A percentile compares a stretch with the other conserved stretches of the same genome.
Conservation (phyloP, 2,329 filamentous ascomycete genomes). For the Diaporthe australafricana region DNA sequence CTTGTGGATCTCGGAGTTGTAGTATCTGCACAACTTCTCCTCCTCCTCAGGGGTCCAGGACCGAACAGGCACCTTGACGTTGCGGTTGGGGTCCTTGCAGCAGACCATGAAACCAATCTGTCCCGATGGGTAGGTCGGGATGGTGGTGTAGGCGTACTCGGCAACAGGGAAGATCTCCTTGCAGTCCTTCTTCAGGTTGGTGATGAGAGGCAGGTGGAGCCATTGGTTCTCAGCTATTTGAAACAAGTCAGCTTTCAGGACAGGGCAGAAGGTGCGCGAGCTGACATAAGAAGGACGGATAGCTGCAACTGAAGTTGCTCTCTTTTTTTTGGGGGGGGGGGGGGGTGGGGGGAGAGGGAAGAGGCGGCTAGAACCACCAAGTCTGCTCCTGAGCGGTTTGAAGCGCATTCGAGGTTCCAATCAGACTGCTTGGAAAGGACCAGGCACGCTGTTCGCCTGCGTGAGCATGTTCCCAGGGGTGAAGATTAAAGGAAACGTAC, state of each 20-base stretch:
- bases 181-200: slow-evolving; percentile 96
- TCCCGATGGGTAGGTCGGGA: slow-evolving; percentile 97
- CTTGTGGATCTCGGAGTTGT: slow-evolving; percentile 96
- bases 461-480: slow-evolving; percentile 42
- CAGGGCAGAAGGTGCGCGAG: background rate
- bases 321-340: background rate
- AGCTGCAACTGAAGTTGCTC: background rate
- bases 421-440: slow-evolving; percentile 36
- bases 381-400: slow-evolving; percentile 7
- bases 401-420: slow-evolving; percentile 31
- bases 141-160: slow-evolving; percentile 99
- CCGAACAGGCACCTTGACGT: slow-evolving; percentile 88
- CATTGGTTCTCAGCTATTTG: slow-evolving; percentile 94
- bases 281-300: background rate
- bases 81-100: slow-evolving; percentile 88
- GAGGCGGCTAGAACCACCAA: background rate
- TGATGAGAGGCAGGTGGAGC: slow-evolving; percentile 95
- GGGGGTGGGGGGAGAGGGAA: background rate
- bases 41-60: slow-evolving; percentile 88
- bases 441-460: slow-evolving; percentile 50
- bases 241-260: slow-evolving; percentile 17
- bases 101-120: slow-evolving; percentile 99
- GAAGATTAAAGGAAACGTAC: slow-evolving; percentile 81
- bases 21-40: slow-evolving; percentile 93
- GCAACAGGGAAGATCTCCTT: slow-evolving; percentile 96